A percentile compares a stretch with the other conserved stretches of the same genome.
Conservation (phyloP, 106 monocot species). For the Dactylorhiza incarnata region DNA sequence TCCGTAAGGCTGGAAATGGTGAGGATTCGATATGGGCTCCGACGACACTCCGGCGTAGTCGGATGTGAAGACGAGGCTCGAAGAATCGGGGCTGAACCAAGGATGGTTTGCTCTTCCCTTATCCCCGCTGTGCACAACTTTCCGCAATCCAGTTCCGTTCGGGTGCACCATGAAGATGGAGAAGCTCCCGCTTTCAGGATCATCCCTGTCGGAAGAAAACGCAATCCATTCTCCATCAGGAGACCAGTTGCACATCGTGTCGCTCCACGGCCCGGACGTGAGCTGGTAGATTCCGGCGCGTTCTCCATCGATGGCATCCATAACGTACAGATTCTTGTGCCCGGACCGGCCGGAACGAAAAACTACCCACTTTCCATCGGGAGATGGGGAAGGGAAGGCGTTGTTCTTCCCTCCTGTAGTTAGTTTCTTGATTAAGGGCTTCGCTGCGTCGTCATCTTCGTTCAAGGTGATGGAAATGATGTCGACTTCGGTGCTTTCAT, state of each 20-base stretch:
- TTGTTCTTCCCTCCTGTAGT: slow-evolving; percentile 70
- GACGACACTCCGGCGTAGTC: slow-evolving; percentile 57
- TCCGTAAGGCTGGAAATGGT: slow-evolving; percentile 64
- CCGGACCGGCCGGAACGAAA: slow-evolving; percentile 83
- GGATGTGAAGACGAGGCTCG: slow-evolving; percentile 45
- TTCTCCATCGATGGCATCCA: slow-evolving; percentile 73
- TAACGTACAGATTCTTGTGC: slow-evolving; percentile 91
- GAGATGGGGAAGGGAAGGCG: slow-evolving; percentile 89
- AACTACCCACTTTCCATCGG: slow-evolving; percentile 85
- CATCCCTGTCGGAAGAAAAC: slow-evolving; percentile 56
- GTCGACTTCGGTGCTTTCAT: slow-evolving; percentile 54
- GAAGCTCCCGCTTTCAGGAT: slow-evolving; percentile 49
- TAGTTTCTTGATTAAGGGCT: slow-evolving; percentile 60
- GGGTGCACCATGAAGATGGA: slow-evolving; percentile 52
- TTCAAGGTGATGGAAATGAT: slow-evolving; percentile 48
- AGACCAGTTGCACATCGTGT: slow-evolving; percentile 77
- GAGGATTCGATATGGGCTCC: slow-evolving; percentile 52
- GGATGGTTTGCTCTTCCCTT: slow-evolving; percentile 62
- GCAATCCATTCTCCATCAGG: slow-evolving; percentile 68
- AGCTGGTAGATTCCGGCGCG: slow-evolving; percentile 16
- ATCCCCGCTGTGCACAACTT: slow-evolving; percentile 49
- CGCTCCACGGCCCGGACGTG: slow-evolving; percentile 54
- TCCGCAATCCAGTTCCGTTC: slow-evolving; percentile 47
- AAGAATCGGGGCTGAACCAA: slow-evolving; percentile 59
- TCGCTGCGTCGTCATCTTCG: slow-evolving; percentile 20